Percentiles rank a stretch among this genome's conserved stretches.
These are phyloP conservation scores for Mycena sanguinolenta DNA, from an alignment of 768 basidiomycete species.

Conservation along the genomic window DNA sequence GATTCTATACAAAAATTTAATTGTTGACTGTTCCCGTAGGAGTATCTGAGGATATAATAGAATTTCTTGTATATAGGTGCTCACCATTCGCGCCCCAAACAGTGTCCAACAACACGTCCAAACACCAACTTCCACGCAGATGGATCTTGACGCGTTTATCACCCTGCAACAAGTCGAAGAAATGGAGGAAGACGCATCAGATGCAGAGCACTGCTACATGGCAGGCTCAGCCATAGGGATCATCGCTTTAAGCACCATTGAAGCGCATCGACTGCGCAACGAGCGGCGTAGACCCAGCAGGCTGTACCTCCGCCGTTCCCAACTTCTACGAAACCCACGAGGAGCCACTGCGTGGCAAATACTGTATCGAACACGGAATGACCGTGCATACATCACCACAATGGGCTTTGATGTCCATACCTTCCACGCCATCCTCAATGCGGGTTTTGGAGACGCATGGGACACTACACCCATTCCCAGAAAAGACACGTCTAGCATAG, in stretches of 20 bases:
- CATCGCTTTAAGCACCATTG: no score
- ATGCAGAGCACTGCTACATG: neutral
- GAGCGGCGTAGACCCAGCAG: slow-evolving; percentile 2
- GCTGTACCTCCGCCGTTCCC: slow-evolving; percentile 22
- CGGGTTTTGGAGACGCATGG: slow-evolving; percentile 41
- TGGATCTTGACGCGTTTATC: no score
- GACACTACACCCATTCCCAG: slow-evolving; percentile 3
- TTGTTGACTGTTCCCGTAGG: no score
- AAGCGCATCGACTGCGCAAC: neutral
- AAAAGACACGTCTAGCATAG: neutral
- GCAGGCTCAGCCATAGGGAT: neutral
- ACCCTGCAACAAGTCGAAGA: neutral
- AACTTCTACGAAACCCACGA: slow-evolving; percentile 41
- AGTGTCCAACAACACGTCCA: no score
- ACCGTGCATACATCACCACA: no score
- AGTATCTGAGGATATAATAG: no score
- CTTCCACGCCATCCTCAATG: slow-evolving; percentile 41
- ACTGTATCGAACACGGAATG: slow-evolving; percentile 37
- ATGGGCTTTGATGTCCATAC: slow-evolving; percentile 44
- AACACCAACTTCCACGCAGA: no score
- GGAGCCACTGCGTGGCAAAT: slow-evolving; percentile 43
- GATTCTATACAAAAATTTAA: no score
- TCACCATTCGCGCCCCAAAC: no score
- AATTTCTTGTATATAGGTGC: no score
- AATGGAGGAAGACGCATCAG: neutral